Conservation (phyloP, 352 stramenopile species). For the Phytophthora sojae region DNA sequence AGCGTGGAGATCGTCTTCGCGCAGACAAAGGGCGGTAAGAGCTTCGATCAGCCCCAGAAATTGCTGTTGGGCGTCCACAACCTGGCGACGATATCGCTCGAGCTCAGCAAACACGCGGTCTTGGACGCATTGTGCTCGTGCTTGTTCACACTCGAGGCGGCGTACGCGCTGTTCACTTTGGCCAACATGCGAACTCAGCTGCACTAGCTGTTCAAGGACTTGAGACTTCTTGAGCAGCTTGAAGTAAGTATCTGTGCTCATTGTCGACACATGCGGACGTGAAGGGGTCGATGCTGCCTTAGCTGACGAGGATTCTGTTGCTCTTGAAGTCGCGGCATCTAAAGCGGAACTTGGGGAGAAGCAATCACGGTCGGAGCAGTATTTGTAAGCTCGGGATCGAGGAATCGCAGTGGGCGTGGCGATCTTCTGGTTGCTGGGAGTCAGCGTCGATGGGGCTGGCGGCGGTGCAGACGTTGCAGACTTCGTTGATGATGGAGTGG, state of each 20-base stretch:
- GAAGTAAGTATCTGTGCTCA: slow-evolving; percentile 69
- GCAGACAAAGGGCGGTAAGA: slow-evolving; percentile 51
- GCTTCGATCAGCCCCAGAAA: slow-evolving; percentile 61
- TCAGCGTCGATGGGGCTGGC: slow-evolving; percentile 16
- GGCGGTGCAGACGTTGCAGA: slow-evolving; percentile 5
- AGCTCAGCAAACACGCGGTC: slow-evolving; percentile 60
- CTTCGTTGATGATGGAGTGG: slow-evolving; percentile 11
- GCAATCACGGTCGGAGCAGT: slow-evolving; percentile 47
- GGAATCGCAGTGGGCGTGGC: slow-evolving; percentile 5
- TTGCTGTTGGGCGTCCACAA: slow-evolving; percentile 57
- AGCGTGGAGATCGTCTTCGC: slow-evolving; percentile 46
- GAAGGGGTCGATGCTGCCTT: slow-evolving; percentile 12
- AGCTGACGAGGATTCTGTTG: neutral
- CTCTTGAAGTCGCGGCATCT: slow-evolving; percentile 4
- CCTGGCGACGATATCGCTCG: slow-evolving; percentile 58
- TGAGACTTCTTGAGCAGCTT: slow-evolving; percentile 74
- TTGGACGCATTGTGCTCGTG: slow-evolving; percentile 58
- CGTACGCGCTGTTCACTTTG: slow-evolving; percentile 54
- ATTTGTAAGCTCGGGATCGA: slow-evolving; percentile 38
- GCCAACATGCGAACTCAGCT: slow-evolving; percentile 48
- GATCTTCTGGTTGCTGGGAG: slow-evolving; percentile 13
- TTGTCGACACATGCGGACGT: slow-evolving; percentile 26
- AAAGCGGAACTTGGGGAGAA: slow-evolving; percentile 20
- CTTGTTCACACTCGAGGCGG: slow-evolving; percentile 55
- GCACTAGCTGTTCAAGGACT: slow-evolving; percentile 62